Conservation (phyloP, 176 grass and related monocot species). For the Pontederia paniculata region DNA sequence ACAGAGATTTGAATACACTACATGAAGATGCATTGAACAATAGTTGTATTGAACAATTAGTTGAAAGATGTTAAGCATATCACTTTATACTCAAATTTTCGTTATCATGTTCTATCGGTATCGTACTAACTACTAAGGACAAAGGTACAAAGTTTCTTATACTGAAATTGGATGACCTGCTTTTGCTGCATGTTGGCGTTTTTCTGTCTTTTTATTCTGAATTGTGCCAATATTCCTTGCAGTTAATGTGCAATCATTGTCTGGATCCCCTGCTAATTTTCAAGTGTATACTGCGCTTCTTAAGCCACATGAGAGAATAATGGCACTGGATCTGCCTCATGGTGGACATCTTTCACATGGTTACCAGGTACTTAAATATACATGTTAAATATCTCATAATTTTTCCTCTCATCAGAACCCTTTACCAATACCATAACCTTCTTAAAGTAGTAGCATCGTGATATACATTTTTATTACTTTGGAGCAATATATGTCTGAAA, state of each 20-base stretch:
- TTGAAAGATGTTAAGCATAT: too few species aligned
- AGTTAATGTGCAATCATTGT: conserved; percentile 98
- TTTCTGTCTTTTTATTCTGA: neutral
- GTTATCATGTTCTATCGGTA: too few species aligned
- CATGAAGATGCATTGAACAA: too few species aligned
- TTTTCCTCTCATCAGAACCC: neutral
- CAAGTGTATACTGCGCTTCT: conserved; percentile 93
- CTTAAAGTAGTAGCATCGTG: neutral
- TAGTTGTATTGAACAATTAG: too few species aligned
- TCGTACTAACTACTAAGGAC: too few species aligned
- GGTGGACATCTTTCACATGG: conserved; percentile 99
- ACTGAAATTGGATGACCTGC: neutral
- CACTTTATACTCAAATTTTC: too few species aligned
- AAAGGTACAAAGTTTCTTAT: neutral
- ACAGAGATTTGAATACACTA: too few species aligned
- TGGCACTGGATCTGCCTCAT: conserved; percentile 98
- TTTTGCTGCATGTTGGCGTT: neutral
- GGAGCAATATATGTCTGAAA: too few species aligned
- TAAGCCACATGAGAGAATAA: conserved; percentile 99
- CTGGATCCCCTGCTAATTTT: conserved; percentile 91
- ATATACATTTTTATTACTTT: neutral
- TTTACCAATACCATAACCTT: neutral
- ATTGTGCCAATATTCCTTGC: neutral
- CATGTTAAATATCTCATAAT: neutral
- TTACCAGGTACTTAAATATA: conserved; percentile 55